Base-by-base conservation (phyloP, 768 basidiomycete genomes). In the Boletus reticulatus region DNA sequence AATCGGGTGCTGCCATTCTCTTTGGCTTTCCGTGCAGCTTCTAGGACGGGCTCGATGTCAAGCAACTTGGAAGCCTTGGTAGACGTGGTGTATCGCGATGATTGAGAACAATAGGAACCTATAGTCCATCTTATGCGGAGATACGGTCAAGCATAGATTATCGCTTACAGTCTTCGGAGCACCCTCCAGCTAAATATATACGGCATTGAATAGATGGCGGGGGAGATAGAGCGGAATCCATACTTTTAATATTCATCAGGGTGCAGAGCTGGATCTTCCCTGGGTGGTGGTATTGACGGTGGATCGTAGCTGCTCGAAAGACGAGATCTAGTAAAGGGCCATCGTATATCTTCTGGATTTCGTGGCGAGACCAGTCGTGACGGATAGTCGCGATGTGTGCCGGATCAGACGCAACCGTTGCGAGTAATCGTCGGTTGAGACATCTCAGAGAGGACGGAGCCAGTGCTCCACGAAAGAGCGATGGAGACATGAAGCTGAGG, bases 21-120 rank as follows among this genome's bases (percentile, higher is more conserved):
- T 68, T 97, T 98, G 24, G 96, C 96, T 67, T 89, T 88, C 13
- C 92, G 83, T 20, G 96, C 96, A 29, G 94, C 96, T 64, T 89
- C 88, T 10, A 99, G 76, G 16, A 98, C 96, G 17, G 95, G 94
- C 64, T 93, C 94, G 47, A 98, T 75, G 45, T 95, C 89, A 13
- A 97, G 80, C 43, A 98, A 76, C 52, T 84, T 84, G 16, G 92
- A 92, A 29, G 96, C 96, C 70, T 86, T 88, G 42, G 95, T 98
- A 10, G 89, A 76, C 3, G 94, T 95, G 22, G 87, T 80, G 76
- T 98, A 92, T 52, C 88, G 84, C n/a, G 93, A 92, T 2, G 95
- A 97, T 72, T 98, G 96, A 22, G 96, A 97, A 73, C 96, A 98
- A 74, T 98, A 98, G 48, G 93, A 94, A 76, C 92, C 92, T 94